Evolutionary conservation across 108 stramenopile species (phyloP), one percentile per base, ranked within the genome.

Genomic region (Cyclotella cryptica): DNA sequence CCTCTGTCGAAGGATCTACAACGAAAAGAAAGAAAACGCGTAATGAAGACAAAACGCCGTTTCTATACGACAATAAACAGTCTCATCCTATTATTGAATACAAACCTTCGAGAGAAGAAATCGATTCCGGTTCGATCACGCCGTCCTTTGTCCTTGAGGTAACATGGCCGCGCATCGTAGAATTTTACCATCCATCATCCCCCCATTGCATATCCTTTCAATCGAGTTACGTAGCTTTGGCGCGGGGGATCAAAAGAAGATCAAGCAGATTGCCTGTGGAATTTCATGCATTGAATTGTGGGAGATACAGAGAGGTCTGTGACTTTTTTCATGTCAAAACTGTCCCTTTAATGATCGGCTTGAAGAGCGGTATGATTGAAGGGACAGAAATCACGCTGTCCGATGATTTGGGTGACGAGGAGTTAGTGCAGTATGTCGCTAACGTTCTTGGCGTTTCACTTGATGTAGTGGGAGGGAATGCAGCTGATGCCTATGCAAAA

Each of bases 111-210:
- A 67, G 66, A 41, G 79, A 80, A 45, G 75, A 77, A 60, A 19
- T 51, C 6, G 61, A 80, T 43, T 73, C 72, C 41, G 58, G 64
- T 26, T 40, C 79, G 9, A 65, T 79, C 12, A 84, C 79, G 18
- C 84, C 80, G 0, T 78, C 80, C 18, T 85, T 85, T 64, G 80
- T 85, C 0, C 75, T 85, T 17, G 84, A 85, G 46, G 84, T 85
- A 10, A 85, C 84, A 47, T 85, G 84, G 84, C 84, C 84, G 19
- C 75, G 84, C 43, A 65, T 85, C 3, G 65, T 77, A 19, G 58
- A 68, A 55, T 85, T 85, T 65, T 85, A 85, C 57, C 84, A 85
- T 68, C 71, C 84, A 21, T 69, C 80, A 10, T 81, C 80, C 4
- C 49, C 66, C 17, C 76, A 52, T 60, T 85, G 80, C 42, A 19